A percentile compares a stretch with the other conserved stretches of the same genome.
phyloP scores from a whole-genome alignment of 345 rosid genomes.

The Boechera stricta region DNA sequence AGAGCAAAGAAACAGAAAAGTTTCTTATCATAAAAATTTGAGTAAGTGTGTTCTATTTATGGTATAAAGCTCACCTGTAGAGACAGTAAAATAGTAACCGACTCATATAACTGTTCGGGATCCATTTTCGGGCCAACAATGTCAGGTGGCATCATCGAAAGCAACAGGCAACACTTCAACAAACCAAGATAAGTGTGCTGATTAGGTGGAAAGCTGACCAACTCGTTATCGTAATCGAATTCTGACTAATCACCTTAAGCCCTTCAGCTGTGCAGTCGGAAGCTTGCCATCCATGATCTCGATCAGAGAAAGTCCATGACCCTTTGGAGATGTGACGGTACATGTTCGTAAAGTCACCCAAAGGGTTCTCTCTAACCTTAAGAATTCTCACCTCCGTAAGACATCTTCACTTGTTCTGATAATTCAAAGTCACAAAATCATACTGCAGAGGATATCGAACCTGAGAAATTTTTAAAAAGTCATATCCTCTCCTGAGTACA shows the following conservation, averaged over 20 bases:
- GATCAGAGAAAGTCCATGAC: conserved; percentile 48
- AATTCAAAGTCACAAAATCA: not conserved
- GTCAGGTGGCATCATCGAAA: conserved; percentile 74
- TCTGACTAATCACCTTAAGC: conserved; percentile 35
- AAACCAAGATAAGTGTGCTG: conserved; percentile 26
- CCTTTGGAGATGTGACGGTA: conserved; percentile 49
- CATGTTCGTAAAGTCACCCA: conserved; percentile 44
- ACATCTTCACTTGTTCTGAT: conserved; percentile 22
- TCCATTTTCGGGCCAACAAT: conserved; percentile 68
- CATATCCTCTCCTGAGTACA: conserved; percentile 69
- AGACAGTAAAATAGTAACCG: conserved; percentile 66
- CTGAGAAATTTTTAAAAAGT: conserved; percentile 80
- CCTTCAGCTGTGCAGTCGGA: conserved; percentile 50
- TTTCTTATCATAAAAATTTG: not conserved
- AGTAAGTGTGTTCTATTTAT: not conserved
- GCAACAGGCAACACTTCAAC: conserved; percentile 63
- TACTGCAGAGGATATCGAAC: conserved; percentile 42
- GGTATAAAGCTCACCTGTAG: conserved; percentile 52
- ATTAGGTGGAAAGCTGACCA: conserved; percentile 19
- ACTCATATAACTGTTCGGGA: conserved; percentile 55
- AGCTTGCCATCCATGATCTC: conserved; percentile 52
- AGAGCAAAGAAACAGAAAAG: not conserved
- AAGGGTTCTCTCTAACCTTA: conserved; percentile 65
- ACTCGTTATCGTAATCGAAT: not conserved
- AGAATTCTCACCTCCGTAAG: conserved; percentile 10